Evolutionary conservation across 2,329 filamentous ascomycete species (phyloP), one percentile per base, ranked within the genome.

Genomic region (Aspergillus candidus): DNA sequence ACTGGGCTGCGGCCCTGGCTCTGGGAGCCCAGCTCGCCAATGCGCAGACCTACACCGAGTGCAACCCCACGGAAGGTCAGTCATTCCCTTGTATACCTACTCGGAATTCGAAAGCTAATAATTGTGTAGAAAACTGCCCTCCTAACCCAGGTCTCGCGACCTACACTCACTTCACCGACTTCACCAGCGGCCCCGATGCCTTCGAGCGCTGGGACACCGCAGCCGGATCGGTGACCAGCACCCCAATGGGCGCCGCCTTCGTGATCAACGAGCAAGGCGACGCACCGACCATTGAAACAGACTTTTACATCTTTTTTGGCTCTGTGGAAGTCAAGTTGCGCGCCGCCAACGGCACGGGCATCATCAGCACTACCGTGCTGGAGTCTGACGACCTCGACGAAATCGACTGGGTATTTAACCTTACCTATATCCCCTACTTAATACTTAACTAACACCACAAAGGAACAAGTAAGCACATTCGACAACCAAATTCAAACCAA

Each of bases 241-340:
- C 75, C 47, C 58, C 73, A 6, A 76, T 88, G 59, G 93, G 93
- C 53, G 90, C 80, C 18, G 79, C 79, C 27, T 94, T 98, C 67
- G 88, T 85, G 22, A 83, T 98, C 47, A 69, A 77, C 40, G 72
- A 82, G 62, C 75, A 81, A 40, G 89, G 90, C 52, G 87, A 97
- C 62, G 82, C 90, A 2, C 93, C 93, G 0, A 88, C 90, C 62
- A 79, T 98, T 45, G 76, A 78, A 51, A 93, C 88, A 49, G 79
- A 91, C 56, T 97, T 94, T 77, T 96, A 95, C 76, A 94, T 98
- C 72, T 96, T 97, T 87, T 98, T 95, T 65, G 93, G 93, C 57
- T 84, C 84, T 49, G 83, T 95, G 61, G 85, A 93, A 52, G 79
- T 95, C 53, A 83, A 80, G 39, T 78, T 96, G 75, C 89, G 91